A percentile compares a stretch with the other conserved stretches of the same genome.
phyloP scores from a whole-genome alignment of 305 asterid genomes.

The Nicotiana rustica region DNA sequence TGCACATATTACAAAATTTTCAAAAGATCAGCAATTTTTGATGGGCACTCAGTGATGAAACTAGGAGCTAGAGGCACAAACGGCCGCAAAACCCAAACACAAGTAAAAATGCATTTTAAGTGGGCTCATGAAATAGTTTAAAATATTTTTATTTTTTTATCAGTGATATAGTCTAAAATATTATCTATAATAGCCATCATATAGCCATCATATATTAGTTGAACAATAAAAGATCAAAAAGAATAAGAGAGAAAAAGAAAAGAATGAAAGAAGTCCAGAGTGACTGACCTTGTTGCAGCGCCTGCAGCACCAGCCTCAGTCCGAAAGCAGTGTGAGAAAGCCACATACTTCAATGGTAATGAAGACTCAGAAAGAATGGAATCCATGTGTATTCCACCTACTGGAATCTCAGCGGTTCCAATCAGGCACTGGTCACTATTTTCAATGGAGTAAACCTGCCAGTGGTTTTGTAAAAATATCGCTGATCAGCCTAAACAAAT shows the following conservation, averaged over 20 bases:
- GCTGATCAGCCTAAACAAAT: constrained; percentile 23
- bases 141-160: no score
- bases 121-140: neutral
- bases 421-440: constrained; percentile 95
- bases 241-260: neutral
- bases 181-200: no score
- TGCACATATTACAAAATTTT: neutral
- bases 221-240: neutral
- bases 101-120: neutral
- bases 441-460: constrained; percentile 93
- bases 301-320: constrained; percentile 99
- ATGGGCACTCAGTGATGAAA: neutral
- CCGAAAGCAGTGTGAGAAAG: constrained; percentile 95
- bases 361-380: constrained; percentile 79
- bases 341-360: constrained; percentile 88
- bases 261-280: neutral
- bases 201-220: no score
- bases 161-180: no score
- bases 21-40: neutral
- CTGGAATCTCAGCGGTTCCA: constrained; percentile 98
- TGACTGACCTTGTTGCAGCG: constrained; percentile 75
- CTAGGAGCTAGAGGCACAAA: neutral
- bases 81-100: neutral
- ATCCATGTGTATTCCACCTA: constrained; percentile 97
- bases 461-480: constrained; percentile 32